Evolutionary conservation across 805 yeast species (phyloP).

Genomic region (Isabelozyma pseudorhagii): DNA sequence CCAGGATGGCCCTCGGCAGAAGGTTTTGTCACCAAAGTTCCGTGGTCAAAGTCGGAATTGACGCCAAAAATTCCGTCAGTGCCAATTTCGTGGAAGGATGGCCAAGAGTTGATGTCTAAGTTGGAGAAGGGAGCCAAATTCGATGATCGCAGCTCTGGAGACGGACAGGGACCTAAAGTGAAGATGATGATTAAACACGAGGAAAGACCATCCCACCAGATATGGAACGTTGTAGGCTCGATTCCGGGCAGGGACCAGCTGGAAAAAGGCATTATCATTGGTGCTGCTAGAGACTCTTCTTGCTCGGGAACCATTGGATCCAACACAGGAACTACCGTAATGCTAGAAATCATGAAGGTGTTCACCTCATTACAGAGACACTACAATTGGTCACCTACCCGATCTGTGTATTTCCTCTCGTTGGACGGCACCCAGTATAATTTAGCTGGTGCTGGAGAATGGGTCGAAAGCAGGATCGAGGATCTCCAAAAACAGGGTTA

Average conservation of each 20-base stretch:
- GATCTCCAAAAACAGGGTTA: constrained; percentile 58
- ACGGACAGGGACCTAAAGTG: constrained; percentile 25
- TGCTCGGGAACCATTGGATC: constrained; percentile 73
- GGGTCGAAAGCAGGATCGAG: constrained; percentile 57
- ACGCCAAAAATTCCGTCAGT: constrained; percentile 73
- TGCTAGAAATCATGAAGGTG: constrained; percentile 68
- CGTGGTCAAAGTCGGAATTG: constrained; percentile 45
- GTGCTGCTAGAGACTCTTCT: constrained; percentile 77
- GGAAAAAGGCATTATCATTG: constrained; percentile 70
- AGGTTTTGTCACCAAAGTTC: constrained; percentile 35
- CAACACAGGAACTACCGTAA: constrained; percentile 68
- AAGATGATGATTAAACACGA: constrained; percentile 34
- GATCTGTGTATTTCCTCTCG: constrained; percentile 79
- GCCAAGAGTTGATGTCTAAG: constrained; percentile 33
- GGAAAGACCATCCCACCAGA: constrained; percentile 53
- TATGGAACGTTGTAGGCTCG: constrained; percentile 78
- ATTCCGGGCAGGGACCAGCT: constrained; percentile 78
- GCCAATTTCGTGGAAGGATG: constrained; percentile 77
- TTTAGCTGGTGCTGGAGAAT: constrained; percentile 79
- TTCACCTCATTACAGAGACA: constrained; percentile 62
- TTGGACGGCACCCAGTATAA: constrained; percentile 83
- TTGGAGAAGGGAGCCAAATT: constrained; percentile 28
- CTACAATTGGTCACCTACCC: constrained; percentile 76
- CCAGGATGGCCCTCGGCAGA: constrained; percentile 68
- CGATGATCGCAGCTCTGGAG: constrained; percentile 12